Base-by-base conservation (phyloP, 2,329 filamentous ascomycete species). In the Fusarium chuoi region DNA sequence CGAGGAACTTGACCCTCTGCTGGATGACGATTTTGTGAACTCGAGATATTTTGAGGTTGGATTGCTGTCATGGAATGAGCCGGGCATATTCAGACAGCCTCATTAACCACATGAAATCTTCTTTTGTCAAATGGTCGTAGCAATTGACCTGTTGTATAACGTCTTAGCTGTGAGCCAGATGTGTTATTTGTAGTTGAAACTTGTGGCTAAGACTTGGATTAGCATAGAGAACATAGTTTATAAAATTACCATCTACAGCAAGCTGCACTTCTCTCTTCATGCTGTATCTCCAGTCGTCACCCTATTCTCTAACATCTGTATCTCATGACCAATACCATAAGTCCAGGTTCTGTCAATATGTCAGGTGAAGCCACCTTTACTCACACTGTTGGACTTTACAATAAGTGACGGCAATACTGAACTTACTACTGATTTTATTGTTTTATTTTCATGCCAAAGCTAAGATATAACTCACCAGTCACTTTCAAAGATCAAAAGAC, bases 401-500 rank as follows among this genome's bases (percentile, higher is more conserved):
- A 9, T 9, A 4, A 3, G 10, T 4, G 8, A 18, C 6, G 5
- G 11, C 2, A 49, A 15, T 17, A 0, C n/a, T 24, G 4, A 13
- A 18, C 22, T 13, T 33, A 18, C 46, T 18, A 5, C 28, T 15
- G n/a, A 17, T 9, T 26, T 13, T 7, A 45, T 11, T 13, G 8
- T 4, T 8, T 5, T 13, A n/a, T 4, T 12, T 8, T 12, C 10
- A 26, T 7, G 6, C 14, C 3, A 24, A 11, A 11, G 22, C 4
- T 14, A 1, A 10, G 12, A 7, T 5, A 7, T 12, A 10, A 17
- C 5, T 44, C 3, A 24, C n/a, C 22, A 7, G 15, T 24, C 10
- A 26, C 4, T 33, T 13, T 33, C 33, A 2, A 33, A 15, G 20
- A 22, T 39, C 7, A n/a, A n/a, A n/a, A n/a, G n/a, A n/a, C n/a